These are phyloP conservation scores for Tylopilus felleus DNA, from an alignment of 768 basidiomycete species.

Conservation along the genomic window DNA sequence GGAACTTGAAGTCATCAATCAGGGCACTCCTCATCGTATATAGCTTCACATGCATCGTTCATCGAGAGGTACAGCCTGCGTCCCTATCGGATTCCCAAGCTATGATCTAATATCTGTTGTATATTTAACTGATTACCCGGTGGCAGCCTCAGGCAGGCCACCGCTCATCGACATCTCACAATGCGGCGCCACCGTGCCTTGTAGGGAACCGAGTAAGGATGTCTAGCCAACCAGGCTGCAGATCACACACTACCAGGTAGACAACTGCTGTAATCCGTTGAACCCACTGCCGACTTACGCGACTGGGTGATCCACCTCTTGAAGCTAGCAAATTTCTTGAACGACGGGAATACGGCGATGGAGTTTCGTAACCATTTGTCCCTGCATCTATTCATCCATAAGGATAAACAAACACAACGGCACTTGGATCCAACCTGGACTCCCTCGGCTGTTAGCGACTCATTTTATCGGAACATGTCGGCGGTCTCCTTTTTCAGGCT, in stretches of 20 bases:
- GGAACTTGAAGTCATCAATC: too few relatives aligned
- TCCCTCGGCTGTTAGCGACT: too few relatives aligned
- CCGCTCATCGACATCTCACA: slow-evolving; percentile 23
- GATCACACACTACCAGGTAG: slow-evolving; percentile 16
- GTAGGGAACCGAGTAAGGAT: slow-evolving; percentile 20
- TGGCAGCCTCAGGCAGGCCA: slow-evolving; percentile 24
- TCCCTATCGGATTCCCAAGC: slow-evolving; percentile 32
- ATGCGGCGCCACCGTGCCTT: slow-evolving; percentile 5
- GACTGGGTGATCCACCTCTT: not conserved
- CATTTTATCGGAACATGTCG: too few relatives aligned
- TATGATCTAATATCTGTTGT: slow-evolving; percentile 18
- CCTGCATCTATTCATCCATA: too few relatives aligned
- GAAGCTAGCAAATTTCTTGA: slow-evolving; percentile 3
- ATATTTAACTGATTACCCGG: slow-evolving; percentile 13
- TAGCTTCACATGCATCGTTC: slow-evolving; percentile 33
- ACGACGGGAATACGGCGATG: slow-evolving; percentile 18
- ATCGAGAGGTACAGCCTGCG: slow-evolving; percentile 24
- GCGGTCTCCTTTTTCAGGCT: too few relatives aligned
- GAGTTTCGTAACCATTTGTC: too few relatives aligned
- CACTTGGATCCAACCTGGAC: too few relatives aligned
- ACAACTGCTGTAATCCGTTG: not conserved
- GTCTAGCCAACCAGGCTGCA: slow-evolving; percentile 18
- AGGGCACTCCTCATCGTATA: slow-evolving; percentile 36
- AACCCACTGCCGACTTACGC: not conserved
- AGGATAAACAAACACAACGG: too few relatives aligned